Evolutionary conservation across 1,284 basidiomycete species (phyloP).

Genomic region (Cutaneotrichosporon sp.): DNA sequence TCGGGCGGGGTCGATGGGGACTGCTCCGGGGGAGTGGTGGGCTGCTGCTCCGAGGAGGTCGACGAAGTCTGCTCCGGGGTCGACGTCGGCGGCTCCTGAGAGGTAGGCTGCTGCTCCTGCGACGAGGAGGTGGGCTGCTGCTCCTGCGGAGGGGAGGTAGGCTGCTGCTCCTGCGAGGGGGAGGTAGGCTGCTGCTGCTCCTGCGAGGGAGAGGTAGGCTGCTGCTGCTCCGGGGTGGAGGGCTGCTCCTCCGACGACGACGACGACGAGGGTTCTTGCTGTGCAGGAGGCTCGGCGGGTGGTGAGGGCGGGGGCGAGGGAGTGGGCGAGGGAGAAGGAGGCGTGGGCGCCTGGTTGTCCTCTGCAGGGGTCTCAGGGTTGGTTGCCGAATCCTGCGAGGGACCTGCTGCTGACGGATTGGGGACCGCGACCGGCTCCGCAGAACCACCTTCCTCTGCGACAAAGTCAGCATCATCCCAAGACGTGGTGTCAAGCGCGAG

Average conservation of each 20-base stretch:
- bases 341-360: neutral
- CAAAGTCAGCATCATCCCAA: neutral
- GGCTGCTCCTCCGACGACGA: neutral
- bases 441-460: neutral
- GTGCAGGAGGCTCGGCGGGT: neutral
- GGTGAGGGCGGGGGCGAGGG: no score
- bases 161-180: neutral
- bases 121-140: no score
- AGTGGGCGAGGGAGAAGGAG: neutral
- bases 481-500: neutral
- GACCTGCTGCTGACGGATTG: no score
- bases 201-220: neutral
- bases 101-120: neutral
- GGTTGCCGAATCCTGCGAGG: neutral
- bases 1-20: constrained; percentile 6
- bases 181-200: neutral
- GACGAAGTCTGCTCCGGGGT: neutral
- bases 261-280: neutral
- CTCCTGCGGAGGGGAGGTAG: neutral
- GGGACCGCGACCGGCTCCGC: no score
- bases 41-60: neutral
- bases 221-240: neutral
- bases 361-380: neutral
- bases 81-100: neutral
- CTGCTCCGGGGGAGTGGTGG: neutral